A percentile compares a stretch with the other conserved stretches of the same genome.
Evolutionary conservation across 2,329 filamentous ascomycete species (phyloP).

Genomic region (Albifimbria verrucaria): DNA sequence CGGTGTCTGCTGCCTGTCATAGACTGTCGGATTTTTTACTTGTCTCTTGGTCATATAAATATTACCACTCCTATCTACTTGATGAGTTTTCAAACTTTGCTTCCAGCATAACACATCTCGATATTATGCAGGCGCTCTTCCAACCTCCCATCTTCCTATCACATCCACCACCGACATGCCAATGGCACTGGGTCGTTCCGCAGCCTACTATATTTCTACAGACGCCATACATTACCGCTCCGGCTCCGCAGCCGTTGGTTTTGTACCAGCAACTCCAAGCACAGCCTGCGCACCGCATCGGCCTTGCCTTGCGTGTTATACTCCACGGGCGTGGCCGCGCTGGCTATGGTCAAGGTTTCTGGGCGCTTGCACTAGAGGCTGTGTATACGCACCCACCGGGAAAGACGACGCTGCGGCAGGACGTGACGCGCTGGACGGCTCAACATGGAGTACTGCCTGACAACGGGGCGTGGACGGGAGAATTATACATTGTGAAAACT

Average conservation of each 20-base stretch:
- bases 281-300: neutral
- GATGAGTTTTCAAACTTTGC: no score
- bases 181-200: neutral
- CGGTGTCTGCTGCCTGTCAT: no score
- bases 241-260: neutral
- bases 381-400: slow-evolving; percentile 11
- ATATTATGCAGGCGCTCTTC: neutral
- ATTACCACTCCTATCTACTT: no score
- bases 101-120: no score
- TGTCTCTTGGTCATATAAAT: no score
- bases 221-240: neutral
- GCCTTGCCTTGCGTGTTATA: slow-evolving; percentile 6
- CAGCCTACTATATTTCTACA: neutral
- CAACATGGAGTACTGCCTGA: slow-evolving; percentile 6
- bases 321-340: slow-evolving; percentile 11
- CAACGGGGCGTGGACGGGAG: neutral
- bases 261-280: neutral
- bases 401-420: slow-evolving; percentile 11
- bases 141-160: neutral
- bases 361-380: slow-evolving; percentile 12
- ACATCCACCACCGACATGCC: neutral
- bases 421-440: slow-evolving; percentile 11
- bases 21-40: no score
- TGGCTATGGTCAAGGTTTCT: neutral
- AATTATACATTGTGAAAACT: neutral